Evolutionary conservation across 1,284 basidiomycete genomes (phyloP).

Genomic region (Marasmius oreades): DNA sequence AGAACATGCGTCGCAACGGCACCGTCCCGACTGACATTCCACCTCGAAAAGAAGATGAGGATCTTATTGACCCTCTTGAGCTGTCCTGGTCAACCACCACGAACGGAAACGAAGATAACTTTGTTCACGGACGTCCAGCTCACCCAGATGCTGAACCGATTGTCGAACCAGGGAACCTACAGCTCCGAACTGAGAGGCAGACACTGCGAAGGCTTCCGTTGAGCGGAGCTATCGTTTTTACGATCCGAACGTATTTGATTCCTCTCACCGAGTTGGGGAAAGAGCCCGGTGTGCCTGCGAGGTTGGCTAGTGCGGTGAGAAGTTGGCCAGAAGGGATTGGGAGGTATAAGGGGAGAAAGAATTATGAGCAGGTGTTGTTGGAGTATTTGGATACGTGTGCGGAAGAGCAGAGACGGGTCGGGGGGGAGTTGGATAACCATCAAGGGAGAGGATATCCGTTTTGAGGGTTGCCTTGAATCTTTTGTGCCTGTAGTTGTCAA

Average conservation of each 20-base stretch:
- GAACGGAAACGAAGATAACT: conserved; percentile 62
- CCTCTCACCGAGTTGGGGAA: conserved; percentile 52
- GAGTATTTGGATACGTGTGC: conserved; percentile 47
- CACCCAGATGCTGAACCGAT: conserved; percentile 20
- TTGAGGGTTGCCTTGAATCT: background rate
- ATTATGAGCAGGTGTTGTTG: conserved; percentile 44
- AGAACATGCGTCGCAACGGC: conserved; percentile 8
- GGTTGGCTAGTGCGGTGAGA: conserved; percentile 64
- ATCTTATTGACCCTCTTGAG: conserved; percentile 55
- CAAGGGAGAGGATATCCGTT: conserved; percentile 7
- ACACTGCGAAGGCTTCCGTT: conserved; percentile 64
- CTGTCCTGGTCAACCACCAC: conserved; percentile 64
- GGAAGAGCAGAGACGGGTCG: conserved; percentile 18
- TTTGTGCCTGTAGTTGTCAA: background rate
- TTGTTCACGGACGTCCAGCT: conserved; percentile 32
- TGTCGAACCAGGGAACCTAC: conserved; percentile 44
- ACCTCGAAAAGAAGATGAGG: conserved; percentile 16
- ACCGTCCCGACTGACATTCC: conserved; percentile 7
- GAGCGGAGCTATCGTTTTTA: conserved; percentile 73
- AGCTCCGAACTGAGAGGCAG: conserved; percentile 69
- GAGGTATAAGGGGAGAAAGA: conserved; percentile 54
- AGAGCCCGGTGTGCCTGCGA: conserved; percentile 63
- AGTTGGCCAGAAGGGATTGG: conserved; percentile 70
- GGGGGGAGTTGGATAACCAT: conserved; percentile 4
- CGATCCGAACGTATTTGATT: conserved; percentile 71